Evolutionary conservation across 2,329 filamentous ascomycete species (phyloP), one percentile per base, ranked within the genome.

Genomic region (Fusarium gaditjirri): DNA sequence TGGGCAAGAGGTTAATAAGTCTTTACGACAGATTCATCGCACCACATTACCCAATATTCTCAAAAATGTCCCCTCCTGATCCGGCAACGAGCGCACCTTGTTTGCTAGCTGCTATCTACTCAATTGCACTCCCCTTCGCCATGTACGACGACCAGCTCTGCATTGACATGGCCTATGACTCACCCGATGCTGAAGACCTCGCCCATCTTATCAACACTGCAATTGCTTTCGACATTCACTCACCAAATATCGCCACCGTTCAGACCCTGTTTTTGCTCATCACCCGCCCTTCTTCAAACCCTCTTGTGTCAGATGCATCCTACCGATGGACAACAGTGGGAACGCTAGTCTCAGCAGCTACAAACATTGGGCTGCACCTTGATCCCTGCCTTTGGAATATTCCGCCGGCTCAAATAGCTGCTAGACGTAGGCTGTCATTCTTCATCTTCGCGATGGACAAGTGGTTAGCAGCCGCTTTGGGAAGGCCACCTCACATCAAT

Each of bases 141-240:
- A 63, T 63, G 31, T 60, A 63, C 13, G 60, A 60, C 3, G 60
- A 63, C 6, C 36, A 63, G 3, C 60, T 63, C 16, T 63, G 54
- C 17, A 63, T 63, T 1, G 60, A 63, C 6, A 63, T 63, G 43
- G 60, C 60, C 3, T 63, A 63, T 14, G 60, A 63, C 8, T 47
- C 60, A 21, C 60, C 54, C 5, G 21, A 63, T 16, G 11, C 36
- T 0, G 38, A 63, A 23, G 29, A 31, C 6, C 21, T 63, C 4
- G 42, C 60, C 1, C 35, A 25, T 5, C 31, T 63, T 0, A 50
- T 63, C 1, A 63, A 63, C 3, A 38, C 9, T 1, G 13, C 42
- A 0, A 6, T 63, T 38, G 25, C 43, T 25, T 63, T 33, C 16
- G 60, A 63, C 1, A 42, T 63, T 3, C 60, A 63, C 23, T 63